Conservation (phyloP, 2,329 filamentous ascomycete species). For the Colletotrichum tamarilloi region DNA sequence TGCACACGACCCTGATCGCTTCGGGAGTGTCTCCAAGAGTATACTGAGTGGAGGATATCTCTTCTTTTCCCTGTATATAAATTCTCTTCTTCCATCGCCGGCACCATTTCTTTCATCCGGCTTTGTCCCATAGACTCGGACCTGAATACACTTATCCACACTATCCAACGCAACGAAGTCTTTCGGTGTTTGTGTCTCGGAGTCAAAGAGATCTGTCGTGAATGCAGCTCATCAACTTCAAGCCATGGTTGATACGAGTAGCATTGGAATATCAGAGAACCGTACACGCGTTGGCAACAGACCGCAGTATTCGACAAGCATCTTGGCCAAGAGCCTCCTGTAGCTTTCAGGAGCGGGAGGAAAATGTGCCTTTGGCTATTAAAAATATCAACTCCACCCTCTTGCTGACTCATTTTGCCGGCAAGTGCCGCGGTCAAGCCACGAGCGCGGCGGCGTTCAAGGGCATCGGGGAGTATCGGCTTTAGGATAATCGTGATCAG, state of each 20-base stretch:
- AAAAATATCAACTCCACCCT: not conserved
- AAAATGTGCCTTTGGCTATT: not conserved
- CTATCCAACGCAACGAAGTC: not conserved
- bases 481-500: not conserved
- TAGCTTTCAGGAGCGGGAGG: not conserved
- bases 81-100: slow-evolving; percentile 13
- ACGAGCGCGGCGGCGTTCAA: not conserved
- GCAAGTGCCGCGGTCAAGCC: not conserved
- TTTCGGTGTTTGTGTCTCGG: not conserved
- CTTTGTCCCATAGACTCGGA: not conserved
- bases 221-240: not conserved
- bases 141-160: not conserved
- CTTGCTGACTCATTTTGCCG: not conserved
- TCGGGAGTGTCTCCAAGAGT: not conserved
- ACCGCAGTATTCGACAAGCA: not conserved
- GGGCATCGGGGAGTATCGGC: not conserved
- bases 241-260: not conserved
- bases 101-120: not conserved
- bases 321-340: not conserved
- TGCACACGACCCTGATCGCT: not conserved
- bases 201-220: not conserved
- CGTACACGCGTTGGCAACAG: not conserved
- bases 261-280: not conserved
- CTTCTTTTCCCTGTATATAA: slow-evolving; percentile 13
- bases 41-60: not conserved